Conservation (phyloP, 2,329 filamentous ascomycete genomes). For the Thermothelomyces thermophilus region DNA sequence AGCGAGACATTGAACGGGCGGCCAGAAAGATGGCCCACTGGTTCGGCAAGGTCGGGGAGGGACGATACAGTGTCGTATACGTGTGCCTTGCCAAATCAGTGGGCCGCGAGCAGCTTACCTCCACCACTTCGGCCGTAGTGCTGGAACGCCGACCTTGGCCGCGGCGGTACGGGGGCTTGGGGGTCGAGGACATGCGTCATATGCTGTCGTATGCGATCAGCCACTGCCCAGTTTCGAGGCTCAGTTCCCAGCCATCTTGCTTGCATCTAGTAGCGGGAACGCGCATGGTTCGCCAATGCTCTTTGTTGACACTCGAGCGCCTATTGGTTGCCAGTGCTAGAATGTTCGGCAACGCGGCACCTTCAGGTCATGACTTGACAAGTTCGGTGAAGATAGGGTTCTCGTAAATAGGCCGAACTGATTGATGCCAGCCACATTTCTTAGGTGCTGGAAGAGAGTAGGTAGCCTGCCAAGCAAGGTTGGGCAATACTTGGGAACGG, state of each 20-base stretch:
- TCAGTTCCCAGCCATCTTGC: background rate
- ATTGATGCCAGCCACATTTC: no score
- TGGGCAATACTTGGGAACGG: no score
- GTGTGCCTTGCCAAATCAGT: background rate
- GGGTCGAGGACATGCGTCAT: slow-evolving; percentile 11
- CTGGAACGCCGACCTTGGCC: background rate
- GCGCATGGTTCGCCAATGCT: background rate
- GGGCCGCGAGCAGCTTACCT: background rate
- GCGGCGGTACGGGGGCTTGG: background rate
- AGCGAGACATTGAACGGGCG: background rate
- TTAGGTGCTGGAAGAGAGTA: no score
- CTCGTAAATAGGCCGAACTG: no score
- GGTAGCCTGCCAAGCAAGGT: no score
- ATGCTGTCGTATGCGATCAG: slow-evolving; percentile 11
- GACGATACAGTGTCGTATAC: no score
- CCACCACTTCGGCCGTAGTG: no score
- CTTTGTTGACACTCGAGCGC: no score
- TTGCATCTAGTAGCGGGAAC: background rate
- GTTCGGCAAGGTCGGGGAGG: background rate
- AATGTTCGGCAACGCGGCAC: no score
- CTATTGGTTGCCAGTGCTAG: no score
- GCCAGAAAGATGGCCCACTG: background rate
- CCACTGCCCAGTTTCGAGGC: background rate
- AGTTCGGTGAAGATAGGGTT: no score
- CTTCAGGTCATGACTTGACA: no score